Evolutionary conservation across 1,284 basidiomycete genomes (phyloP).

Genomic region (Amylostereum areolatum): DNA sequence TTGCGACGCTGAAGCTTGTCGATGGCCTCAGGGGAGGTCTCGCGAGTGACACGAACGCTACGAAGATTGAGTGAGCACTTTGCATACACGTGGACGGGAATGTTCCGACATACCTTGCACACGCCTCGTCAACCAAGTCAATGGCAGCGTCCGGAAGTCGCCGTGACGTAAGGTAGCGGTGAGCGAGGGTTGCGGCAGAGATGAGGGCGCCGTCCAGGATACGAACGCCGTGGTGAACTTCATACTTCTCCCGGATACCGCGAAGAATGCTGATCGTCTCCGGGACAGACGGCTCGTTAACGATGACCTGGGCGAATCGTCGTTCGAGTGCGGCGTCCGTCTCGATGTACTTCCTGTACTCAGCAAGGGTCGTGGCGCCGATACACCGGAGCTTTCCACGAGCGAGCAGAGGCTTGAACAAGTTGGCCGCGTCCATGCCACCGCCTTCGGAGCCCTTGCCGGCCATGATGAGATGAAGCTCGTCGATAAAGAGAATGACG

Average conservation of each 20-base stretch:
- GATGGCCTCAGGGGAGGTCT: conserved; percentile 92
- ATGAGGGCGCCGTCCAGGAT: conserved; percentile 92
- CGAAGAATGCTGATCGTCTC: conserved; percentile 94
- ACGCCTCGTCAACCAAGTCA: conserved; percentile 91
- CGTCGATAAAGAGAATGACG: conserved; percentile 94
- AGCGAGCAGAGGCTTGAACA: conserved; percentile 87
- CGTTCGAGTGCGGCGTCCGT: conserved; percentile 93
- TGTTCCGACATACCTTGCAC: conserved; percentile 66
- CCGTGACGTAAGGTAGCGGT: conserved; percentile 88
- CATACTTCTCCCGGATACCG: conserved; percentile 80
- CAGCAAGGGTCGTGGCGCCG: conserved; percentile 90
- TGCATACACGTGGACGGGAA: neutral
- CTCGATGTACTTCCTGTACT: conserved; percentile 96
- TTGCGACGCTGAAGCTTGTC: conserved; percentile 92
- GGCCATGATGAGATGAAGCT: conserved; percentile 90
- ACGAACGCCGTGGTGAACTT: conserved; percentile 85
- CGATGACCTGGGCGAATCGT: conserved; percentile 90
- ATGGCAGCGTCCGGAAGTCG: conserved; percentile 89
- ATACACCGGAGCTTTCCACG: conserved; percentile 89
- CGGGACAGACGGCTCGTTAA: conserved; percentile 87
- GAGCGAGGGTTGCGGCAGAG: conserved; percentile 86
- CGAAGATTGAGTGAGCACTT: conserved; percentile 15
- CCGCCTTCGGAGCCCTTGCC: conserved; percentile 71
- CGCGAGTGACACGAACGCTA: conserved; percentile 87
- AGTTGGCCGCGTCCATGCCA: conserved; percentile 83